Percentiles rank a stretch among this genome's conserved stretches.
Conservation (phyloP, 306 rosid genomes). For the Vigna trinervia region DNA sequence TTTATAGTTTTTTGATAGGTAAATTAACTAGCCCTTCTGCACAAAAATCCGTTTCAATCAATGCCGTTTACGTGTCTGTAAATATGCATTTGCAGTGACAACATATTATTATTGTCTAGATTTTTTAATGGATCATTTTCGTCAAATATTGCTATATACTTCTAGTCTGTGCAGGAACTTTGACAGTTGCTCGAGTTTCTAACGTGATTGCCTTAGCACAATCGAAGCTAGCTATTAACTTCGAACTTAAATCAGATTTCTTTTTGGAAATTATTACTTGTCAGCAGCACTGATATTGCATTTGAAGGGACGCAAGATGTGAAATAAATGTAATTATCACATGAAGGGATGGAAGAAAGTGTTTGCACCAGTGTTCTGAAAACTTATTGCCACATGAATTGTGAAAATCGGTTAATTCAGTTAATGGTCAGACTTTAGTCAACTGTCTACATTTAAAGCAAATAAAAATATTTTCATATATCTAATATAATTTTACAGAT, state of each 20-base stretch:
- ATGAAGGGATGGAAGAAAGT: background rate
- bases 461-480: no score
- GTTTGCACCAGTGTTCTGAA: no score
- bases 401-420: no score
- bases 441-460: no score
- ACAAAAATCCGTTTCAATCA: slow-evolving; percentile 18
- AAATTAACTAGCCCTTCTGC: slow-evolving; percentile 40
- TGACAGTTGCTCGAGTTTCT: background rate
- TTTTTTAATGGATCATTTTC: slow-evolving; percentile 30
- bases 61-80: slow-evolving; percentile 49
- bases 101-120: slow-evolving; percentile 19
- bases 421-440: no score
- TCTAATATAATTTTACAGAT: no score
- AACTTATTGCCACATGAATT: no score
- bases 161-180: background rate
- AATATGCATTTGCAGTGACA: slow-evolving; percentile 40
- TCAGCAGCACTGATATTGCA: background rate
- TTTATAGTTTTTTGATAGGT: slow-evolving; percentile 36
- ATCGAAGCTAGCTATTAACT: background rate
- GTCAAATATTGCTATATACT: slow-evolving; percentile 7
- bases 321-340: no score
- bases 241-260: background rate
- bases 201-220: background rate
- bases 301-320: background rate
- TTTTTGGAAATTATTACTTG: slow-evolving; percentile 3